A percentile compares a stretch with the other conserved stretches of the same genome.
Conservation (phyloP, 805 yeast genomes). For the Candida parachauliodes region DNA sequence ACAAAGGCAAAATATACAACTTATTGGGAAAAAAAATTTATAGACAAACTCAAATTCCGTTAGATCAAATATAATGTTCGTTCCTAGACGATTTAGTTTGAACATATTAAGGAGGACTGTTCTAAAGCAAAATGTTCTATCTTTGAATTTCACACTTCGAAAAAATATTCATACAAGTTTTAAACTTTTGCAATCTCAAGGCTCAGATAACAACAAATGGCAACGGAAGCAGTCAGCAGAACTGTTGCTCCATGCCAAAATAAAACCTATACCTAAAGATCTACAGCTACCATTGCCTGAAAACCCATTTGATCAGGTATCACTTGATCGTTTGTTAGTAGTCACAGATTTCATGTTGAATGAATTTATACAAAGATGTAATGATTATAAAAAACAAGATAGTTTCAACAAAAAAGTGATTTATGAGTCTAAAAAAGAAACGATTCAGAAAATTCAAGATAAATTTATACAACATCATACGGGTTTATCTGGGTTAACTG, state of each 20-base stretch:
- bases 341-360: constrained; percentile 9
- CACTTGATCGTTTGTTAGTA: constrained; percentile 6
- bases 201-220: background rate
- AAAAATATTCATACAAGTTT: constrained; percentile 1
- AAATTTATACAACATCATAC: background rate
- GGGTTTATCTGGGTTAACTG: background rate
- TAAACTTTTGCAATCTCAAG: background rate
- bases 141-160: background rate
- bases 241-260: background rate
- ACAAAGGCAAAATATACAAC: constrained; percentile 3
- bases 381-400: constrained; percentile 2
- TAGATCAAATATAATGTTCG: too few relatives aligned
- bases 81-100: background rate
- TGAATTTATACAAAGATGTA: constrained; percentile 7
- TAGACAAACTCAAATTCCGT: too few relatives aligned
- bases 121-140: background rate
- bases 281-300: constrained; percentile 2
- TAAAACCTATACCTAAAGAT: constrained; percentile 3
- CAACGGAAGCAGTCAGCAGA: constrained; percentile 1
- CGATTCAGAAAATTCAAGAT: constrained; percentile 2
- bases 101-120: background rate
- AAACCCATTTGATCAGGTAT: constrained; percentile 7
- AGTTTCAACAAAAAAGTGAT: background rate
- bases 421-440: background rate
- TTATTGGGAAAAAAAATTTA: background rate